A percentile compares a stretch with the other conserved stretches of the same genome.
Evolutionary conservation across 2,329 filamentous ascomycete species (phyloP).

Genomic region (Verticillium nonalfalfae): DNA sequence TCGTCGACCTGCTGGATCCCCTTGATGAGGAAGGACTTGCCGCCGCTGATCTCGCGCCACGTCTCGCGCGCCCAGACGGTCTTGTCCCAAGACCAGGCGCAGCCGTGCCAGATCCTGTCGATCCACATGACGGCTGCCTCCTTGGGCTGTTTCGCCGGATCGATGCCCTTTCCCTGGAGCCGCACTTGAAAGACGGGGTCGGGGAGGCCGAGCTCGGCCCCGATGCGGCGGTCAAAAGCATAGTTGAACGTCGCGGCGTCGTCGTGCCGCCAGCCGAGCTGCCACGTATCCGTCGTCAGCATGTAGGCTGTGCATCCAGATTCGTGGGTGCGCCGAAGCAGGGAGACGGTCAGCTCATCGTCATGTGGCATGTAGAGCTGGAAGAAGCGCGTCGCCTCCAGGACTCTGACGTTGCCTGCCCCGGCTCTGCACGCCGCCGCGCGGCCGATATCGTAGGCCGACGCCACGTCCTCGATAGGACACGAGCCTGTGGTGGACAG

Average conservation of each 20-base stretch:
- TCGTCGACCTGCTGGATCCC: conserved; percentile 24
- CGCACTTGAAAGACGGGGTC: conserved; percentile 54
- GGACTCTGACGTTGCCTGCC: background rate
- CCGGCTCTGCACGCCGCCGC: background rate
- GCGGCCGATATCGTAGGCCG: conserved; percentile 38
- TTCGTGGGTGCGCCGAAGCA: conserved; percentile 48
- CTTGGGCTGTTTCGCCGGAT: conserved; percentile 47
- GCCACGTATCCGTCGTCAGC: conserved; percentile 58
- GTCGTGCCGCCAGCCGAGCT: conserved; percentile 55
- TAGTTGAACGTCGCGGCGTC: conserved; percentile 52
- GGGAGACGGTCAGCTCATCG: conserved; percentile 48
- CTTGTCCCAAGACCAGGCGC: conserved; percentile 57
- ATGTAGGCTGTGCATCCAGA: conserved; percentile 52
- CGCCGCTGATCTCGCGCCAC: conserved; percentile 37
- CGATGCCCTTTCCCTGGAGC: conserved; percentile 43
- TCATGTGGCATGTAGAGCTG: conserved; percentile 61
- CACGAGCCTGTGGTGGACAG: conserved; percentile 51
- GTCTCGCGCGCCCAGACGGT: conserved; percentile 53
- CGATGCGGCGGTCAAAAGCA: conserved; percentile 55
- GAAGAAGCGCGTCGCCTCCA: conserved; percentile 43
- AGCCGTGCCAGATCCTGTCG: conserved; percentile 56
- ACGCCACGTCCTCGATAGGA: conserved; percentile 51
- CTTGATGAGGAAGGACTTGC: conserved; percentile 47
- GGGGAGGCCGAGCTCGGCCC: conserved; percentile 49
- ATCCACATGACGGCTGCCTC: conserved; percentile 56